Conservation (phyloP, 2,329 filamentous ascomycete species). For the Zasmidium angulare region DNA sequence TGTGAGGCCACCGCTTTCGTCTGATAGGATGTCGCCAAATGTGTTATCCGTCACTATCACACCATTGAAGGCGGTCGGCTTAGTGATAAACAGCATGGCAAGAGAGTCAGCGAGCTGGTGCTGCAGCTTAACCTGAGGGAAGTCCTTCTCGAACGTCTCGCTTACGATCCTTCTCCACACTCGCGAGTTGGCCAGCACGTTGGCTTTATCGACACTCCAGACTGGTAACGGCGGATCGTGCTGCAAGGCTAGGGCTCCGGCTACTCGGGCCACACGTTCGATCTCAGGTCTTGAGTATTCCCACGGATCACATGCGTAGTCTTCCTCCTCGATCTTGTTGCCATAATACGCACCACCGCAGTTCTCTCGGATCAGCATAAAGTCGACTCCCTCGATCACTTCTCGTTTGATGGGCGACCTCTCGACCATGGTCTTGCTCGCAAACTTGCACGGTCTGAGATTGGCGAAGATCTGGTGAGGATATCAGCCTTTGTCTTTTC, state of each 20-base stretch:
- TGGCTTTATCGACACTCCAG: slow-evolving; percentile 54
- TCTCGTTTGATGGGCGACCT: slow-evolving; percentile 48
- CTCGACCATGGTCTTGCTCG: slow-evolving; percentile 39
- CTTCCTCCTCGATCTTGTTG: slow-evolving; percentile 45
- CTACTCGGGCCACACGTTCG: slow-evolving; percentile 49
- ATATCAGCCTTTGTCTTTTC: too few species aligned
- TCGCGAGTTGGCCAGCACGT: slow-evolving; percentile 52
- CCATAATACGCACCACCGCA: slow-evolving; percentile 55
- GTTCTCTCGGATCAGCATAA: slow-evolving; percentile 53
- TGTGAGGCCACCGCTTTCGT: slow-evolving; percentile 48
- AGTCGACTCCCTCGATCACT: slow-evolving; percentile 48
- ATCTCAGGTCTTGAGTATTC: slow-evolving; percentile 48
- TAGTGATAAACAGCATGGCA: slow-evolving; percentile 50
- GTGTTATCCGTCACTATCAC: slow-evolving; percentile 52
- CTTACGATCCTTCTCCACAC: slow-evolving; percentile 50
- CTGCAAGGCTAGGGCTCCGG: slow-evolving; percentile 45
- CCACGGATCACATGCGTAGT: slow-evolving; percentile 51
- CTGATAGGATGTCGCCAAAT: slow-evolving; percentile 51
- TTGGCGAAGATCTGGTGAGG: slow-evolving; percentile 46
- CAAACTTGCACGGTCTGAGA: slow-evolving; percentile 50
- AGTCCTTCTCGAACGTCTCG: slow-evolving; percentile 44
- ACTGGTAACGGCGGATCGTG: slow-evolving; percentile 42
- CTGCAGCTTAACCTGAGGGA: slow-evolving; percentile 44
- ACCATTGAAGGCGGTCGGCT: slow-evolving; percentile 50
- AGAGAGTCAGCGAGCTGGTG: slow-evolving; percentile 52